Conservation (phyloP, 2,329 filamentous ascomycete species). For the Elsinoe perseae region DNA sequence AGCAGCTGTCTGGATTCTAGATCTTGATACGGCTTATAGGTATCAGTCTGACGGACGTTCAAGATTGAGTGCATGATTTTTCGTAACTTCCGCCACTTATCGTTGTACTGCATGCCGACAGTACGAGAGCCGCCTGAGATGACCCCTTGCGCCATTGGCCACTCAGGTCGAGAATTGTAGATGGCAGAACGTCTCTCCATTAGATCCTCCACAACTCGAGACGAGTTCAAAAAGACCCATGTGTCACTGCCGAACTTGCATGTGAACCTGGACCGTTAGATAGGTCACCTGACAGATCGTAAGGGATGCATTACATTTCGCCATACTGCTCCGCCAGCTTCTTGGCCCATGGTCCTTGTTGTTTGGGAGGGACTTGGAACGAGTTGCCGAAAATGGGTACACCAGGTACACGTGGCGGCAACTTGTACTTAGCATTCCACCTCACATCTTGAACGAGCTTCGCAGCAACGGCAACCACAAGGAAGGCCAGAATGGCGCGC, state of each 20-base stretch:
- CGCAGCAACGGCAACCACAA: background rate
- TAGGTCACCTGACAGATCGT: background rate
- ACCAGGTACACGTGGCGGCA: slow-evolving; percentile 14
- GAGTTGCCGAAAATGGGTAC: slow-evolving; percentile 14
- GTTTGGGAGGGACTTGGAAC: slow-evolving; percentile 6
- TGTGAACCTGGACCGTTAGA: slow-evolving; percentile 16
- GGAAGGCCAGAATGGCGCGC: background rate
- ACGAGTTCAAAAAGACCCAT: slow-evolving; percentile 38
- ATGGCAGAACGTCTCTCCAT: slow-evolving; percentile 40
- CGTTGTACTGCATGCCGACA: slow-evolving; percentile 41
- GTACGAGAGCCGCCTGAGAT: slow-evolving; percentile 43
- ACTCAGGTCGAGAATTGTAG: slow-evolving; percentile 37
- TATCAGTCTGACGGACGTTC: slow-evolving; percentile 35
- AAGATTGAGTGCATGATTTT: slow-evolving; percentile 41
- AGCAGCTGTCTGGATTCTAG: slow-evolving; percentile 45
- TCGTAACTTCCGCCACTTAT: slow-evolving; percentile 41
- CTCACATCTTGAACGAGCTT: background rate
- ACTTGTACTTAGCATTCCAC: slow-evolving; percentile 12
- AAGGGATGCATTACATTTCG: slow-evolving; percentile 1
- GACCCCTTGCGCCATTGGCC: slow-evolving; percentile 34
- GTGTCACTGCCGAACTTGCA: slow-evolving; percentile 37
- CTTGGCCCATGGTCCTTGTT: slow-evolving; percentile 14
- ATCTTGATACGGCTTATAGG: slow-evolving; percentile 38
- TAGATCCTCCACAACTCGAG: slow-evolving; percentile 35
- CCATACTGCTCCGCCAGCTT: slow-evolving; percentile 13